A percentile compares a stretch with the other conserved stretches of the same genome.
phyloP scores from a whole-genome alignment of 345 rosid species.

The Linum tenue region DNA sequence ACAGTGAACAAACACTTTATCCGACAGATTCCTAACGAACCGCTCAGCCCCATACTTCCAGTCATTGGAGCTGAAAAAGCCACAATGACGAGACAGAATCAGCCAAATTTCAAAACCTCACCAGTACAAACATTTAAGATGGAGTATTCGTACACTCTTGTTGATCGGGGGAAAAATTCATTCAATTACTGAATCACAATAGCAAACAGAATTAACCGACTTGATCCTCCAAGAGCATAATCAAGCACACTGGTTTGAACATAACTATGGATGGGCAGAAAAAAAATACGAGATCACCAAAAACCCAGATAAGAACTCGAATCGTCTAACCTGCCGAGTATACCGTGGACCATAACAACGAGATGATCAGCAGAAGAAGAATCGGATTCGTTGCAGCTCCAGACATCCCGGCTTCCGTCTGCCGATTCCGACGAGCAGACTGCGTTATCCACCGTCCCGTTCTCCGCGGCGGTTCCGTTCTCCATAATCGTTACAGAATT shows the following conservation, averaged over 20 bases:
- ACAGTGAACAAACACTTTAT: constrained; percentile 86
- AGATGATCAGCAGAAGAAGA: constrained; percentile 83
- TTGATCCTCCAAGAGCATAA: background rate
- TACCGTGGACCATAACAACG: constrained; percentile 92
- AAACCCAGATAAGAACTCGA: background rate
- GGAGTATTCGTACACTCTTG: too few species aligned
- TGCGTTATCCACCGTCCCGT: constrained; percentile 20
- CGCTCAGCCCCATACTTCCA: constrained; percentile 94
- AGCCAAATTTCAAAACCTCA: background rate
- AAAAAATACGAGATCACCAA: constrained; percentile 8
- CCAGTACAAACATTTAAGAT: background rate
- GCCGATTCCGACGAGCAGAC: constrained; percentile 58
- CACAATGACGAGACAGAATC: background rate
- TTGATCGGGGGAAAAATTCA: too few species aligned
- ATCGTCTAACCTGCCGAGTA: constrained; percentile 59
- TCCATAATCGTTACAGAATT: constrained; percentile 18
- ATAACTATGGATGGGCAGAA: background rate
- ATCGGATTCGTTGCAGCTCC: constrained; percentile 55
- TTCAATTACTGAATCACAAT: background rate
- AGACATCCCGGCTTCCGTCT: constrained; percentile 61
- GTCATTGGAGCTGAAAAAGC: constrained; percentile 55
- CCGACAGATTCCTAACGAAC: constrained; percentile 63
- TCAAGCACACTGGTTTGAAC: background rate
- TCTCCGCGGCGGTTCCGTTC: constrained; percentile 7
- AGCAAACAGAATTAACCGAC: too few species aligned